Evolutionary conservation across 805 yeast genomes (phyloP), one percentile per base, ranked within the genome.

Genomic region (Scheffersomyces coipomensis): DNA sequence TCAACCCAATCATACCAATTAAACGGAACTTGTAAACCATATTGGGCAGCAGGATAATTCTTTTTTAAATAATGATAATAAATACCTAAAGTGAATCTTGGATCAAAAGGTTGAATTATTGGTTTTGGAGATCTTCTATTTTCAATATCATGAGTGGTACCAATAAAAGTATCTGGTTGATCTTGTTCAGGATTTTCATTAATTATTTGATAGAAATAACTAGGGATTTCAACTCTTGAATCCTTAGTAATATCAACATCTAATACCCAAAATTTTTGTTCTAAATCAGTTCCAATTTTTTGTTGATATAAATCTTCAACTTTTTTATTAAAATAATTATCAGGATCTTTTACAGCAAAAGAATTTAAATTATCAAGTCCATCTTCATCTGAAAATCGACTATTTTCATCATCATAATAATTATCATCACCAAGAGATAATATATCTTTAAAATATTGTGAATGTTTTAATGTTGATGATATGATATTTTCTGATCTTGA

Each of bases 1-100:
- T 76, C 80, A 3, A 68, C 65, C 74, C 81, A 77, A 51, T 78
- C 83, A 40, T 64, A 65, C 83, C 82, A 78, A 46, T 76, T 76
- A 56, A 78, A 77, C 1, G 76, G 75, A 6, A 48, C 49, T 10
- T 33, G 34, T 13, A 41, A 31, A 2, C 37, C 15, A 9, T 32
- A 23, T 9, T 21, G 31, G 3, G 9, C 29, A 13, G 45, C 26
- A 3, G 31, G n/a, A 10, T 35, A 40, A 11, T 38, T 43, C 5
- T 36, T 34, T 17, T 35, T 29, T 8, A 55, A 19, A 32, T 51
- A 43, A 27, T 46, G 33, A 21, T 51, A 43, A 44, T 61, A 61
- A 8, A 56, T 46, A 1, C 55, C 53, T 9, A 61, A 32, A 11
- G 66, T 60, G 33, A 60, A 55, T 24, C 67, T 46, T 4, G 68